phyloP scores from a whole-genome alignment of 164 flowering plant species.

The Buxus sempervirens region DNA sequence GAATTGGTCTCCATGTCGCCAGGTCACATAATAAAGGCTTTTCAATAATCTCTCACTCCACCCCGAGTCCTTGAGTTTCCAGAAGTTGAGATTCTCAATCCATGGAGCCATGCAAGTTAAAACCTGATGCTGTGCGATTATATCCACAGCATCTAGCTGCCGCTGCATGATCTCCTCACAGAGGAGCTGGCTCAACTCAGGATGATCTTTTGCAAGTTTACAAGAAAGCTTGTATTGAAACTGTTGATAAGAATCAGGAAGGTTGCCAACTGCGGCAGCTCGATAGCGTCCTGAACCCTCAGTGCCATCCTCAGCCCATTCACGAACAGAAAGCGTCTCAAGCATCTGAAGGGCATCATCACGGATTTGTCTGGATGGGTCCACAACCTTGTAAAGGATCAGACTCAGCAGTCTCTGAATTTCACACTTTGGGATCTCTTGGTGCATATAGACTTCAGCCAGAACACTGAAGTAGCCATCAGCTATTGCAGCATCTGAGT shows the following conservation, averaged over 20 bases:
- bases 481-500: conserved; percentile 92
- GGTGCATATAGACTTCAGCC: conserved; percentile 99
- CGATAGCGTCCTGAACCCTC: conserved; percentile 81
- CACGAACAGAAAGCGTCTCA: conserved; percentile 91
- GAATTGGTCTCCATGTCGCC: conserved; percentile 98
- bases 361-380: conserved; percentile 90
- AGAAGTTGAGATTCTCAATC: conserved; percentile 96
- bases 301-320: conserved; percentile 93
- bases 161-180: conserved; percentile 99
- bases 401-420: conserved; percentile 92
- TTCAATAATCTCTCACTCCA: conserved; percentile 94
- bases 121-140: conserved; percentile 98
- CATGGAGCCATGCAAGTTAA: conserved; percentile 99
- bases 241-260: conserved; percentile 98
- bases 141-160: conserved; percentile 97
- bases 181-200: conserved; percentile 89
- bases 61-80: conserved; percentile 93
- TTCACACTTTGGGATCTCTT: conserved; percentile 97
- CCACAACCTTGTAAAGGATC: conserved; percentile 97
- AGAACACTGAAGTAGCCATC: conserved; percentile 98
- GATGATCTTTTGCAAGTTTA: conserved; percentile 97
- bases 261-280: conserved; percentile 98
- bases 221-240: conserved; percentile 97
- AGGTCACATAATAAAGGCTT: conserved; percentile 95
- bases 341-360: conserved; percentile 99